These are phyloP conservation scores for Trichoderma virens DNA, from an alignment of 495 filamentous ascomycete genomes.

Conservation along the genomic window DNA sequence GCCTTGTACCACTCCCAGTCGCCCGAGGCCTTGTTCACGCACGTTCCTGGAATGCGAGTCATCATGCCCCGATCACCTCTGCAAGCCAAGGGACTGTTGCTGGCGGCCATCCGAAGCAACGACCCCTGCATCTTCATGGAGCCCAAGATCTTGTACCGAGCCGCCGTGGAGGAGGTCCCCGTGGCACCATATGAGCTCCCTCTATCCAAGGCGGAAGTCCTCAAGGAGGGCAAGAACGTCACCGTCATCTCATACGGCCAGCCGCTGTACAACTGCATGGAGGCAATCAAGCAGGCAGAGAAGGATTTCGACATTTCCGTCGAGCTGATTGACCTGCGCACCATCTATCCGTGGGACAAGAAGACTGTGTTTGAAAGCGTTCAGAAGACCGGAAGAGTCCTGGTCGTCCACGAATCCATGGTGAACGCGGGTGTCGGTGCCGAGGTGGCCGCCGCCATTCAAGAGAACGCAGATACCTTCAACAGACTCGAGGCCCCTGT, in stretches of 20 bases:
- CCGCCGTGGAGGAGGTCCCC: slow-evolving; percentile 92
- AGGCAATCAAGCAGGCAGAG: slow-evolving; percentile 74
- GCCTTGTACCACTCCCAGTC: slow-evolving; percentile 93
- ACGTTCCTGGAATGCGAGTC: slow-evolving; percentile 82
- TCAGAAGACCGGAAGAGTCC: slow-evolving; percentile 77
- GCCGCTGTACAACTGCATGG: slow-evolving; percentile 78
- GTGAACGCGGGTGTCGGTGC: slow-evolving; percentile 90
- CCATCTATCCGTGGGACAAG: slow-evolving; percentile 93
- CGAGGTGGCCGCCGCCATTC: slow-evolving; percentile 86
- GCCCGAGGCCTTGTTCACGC: slow-evolving; percentile 86
- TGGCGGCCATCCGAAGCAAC: slow-evolving; percentile 72
- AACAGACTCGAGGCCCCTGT: slow-evolving; percentile 87
- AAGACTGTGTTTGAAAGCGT: slow-evolving; percentile 77
- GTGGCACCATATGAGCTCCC: slow-evolving; percentile 74
- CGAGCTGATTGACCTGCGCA: slow-evolving; percentile 87
- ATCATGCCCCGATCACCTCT: slow-evolving; percentile 84
- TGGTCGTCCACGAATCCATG: slow-evolving; percentile 96
- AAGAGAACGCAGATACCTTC: slow-evolving; percentile 74
- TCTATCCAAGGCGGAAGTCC: slow-evolving; percentile 77
- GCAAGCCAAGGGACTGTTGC: slow-evolving; percentile 86
- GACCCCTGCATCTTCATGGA: slow-evolving; percentile 97
- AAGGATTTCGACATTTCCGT: slow-evolving; percentile 69
- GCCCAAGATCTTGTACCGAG: slow-evolving; percentile 90
- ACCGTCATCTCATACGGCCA: slow-evolving; percentile 90
- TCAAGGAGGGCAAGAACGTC: slow-evolving; percentile 76